phyloP scores from a whole-genome alignment of 2,329 filamentous ascomycete species.

The Botrytis elliptica region DNA sequence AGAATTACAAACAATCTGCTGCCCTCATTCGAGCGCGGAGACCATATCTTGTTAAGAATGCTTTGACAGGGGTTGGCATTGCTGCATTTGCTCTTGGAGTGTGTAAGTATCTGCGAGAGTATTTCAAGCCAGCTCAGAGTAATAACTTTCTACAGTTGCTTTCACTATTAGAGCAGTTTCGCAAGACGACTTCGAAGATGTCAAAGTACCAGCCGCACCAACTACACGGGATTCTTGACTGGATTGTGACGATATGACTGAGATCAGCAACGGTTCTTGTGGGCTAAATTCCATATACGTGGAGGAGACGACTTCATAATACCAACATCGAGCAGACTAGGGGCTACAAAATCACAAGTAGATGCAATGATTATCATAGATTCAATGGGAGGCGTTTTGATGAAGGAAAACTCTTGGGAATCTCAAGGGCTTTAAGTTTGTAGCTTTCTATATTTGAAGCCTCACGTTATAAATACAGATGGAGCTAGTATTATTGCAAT shows the following conservation, averaged over 20 bases:
- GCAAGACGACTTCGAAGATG: constrained; percentile 96
- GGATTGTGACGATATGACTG: not conserved
- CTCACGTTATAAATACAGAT: constrained; percentile 34
- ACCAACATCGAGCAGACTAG: not conserved
- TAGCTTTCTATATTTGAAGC: not conserved
- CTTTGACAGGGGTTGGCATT: constrained; percentile 74
- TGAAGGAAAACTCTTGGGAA: constrained; percentile 18
- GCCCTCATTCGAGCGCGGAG: constrained; percentile 88
- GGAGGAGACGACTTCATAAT: not conserved
- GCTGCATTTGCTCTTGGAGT: constrained; percentile 75
- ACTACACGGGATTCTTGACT: constrained; percentile 17
- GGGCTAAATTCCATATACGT: not conserved
- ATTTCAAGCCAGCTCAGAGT: not conserved
- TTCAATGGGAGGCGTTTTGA: not conserved
- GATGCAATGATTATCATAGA: constrained; percentile 5
- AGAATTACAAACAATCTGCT: constrained; percentile 78
- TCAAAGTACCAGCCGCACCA: constrained; percentile 71
- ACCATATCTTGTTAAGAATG: constrained; percentile 90
- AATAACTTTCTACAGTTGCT: constrained; percentile 49
- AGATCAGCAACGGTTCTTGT: not conserved
- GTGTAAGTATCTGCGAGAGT: constrained; percentile 64
- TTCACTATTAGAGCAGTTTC: constrained; percentile 82
- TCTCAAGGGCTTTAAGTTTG: constrained; percentile 23
- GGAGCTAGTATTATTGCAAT: constrained; percentile 16
- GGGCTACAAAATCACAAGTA: not conserved